A percentile compares a stretch with the other conserved stretches of the same genome.
Conservation (phyloP, 2,329 filamentous ascomycete species). For the Alternaria ethzedia region DNA sequence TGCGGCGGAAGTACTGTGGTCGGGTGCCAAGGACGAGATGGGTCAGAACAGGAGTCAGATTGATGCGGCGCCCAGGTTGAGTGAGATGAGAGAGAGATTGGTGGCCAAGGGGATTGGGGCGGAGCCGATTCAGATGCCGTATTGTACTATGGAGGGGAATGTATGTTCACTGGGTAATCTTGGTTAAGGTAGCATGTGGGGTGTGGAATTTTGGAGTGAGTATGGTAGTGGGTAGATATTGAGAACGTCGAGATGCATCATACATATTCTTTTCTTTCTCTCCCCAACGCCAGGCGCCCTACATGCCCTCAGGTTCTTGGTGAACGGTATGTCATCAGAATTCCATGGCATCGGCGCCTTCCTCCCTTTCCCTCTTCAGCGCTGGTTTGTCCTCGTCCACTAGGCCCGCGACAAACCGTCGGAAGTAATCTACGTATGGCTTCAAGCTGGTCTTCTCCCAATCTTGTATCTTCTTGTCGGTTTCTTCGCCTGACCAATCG, state of each 20-base stretch:
- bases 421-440: slow-evolving; percentile 90
- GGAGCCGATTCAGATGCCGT: slow-evolving; percentile 73
- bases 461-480: slow-evolving; percentile 67
- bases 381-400: slow-evolving; percentile 72
- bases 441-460: slow-evolving; percentile 98
- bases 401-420: slow-evolving; percentile 76
- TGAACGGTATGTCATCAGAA: slow-evolving; percentile 55
- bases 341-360: slow-evolving; percentile 65
- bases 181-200: background rate
- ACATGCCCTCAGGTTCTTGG: background rate
- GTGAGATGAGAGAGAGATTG: slow-evolving; percentile 78
- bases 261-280: background rate
- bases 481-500: slow-evolving; percentile 66
- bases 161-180: slow-evolving; percentile 23
- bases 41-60: slow-evolving; percentile 75
- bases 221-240: background rate
- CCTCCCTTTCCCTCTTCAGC: slow-evolving; percentile 63
- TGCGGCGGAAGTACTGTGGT: slow-evolving; percentile 82
- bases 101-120: slow-evolving; percentile 70
- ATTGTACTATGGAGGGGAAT: slow-evolving; percentile 68
- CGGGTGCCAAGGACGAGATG: slow-evolving; percentile 67
- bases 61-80: slow-evolving; percentile 71
- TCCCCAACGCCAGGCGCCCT: background rate
- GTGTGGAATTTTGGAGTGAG: background rate
- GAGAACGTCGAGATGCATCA: background rate